Evolutionary conservation across 208 protist species (phyloP), one percentile per base, ranked within the genome.

Genomic region (Wallacemonas collosoma): DNA sequence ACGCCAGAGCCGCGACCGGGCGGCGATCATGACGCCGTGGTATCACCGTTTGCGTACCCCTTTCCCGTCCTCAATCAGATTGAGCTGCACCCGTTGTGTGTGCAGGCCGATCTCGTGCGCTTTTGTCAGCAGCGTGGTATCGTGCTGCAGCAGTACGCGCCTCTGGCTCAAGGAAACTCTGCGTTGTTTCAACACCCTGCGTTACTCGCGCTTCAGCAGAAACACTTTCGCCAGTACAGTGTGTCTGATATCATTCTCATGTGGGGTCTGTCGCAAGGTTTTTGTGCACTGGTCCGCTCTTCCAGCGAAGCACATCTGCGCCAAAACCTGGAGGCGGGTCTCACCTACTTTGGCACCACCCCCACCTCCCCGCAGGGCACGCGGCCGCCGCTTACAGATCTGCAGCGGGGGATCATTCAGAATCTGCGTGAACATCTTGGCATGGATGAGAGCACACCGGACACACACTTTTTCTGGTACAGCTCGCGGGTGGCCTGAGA

Each of bases 81-180:
- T 62, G 93, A 97, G 68, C 76, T 97, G n/a, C 89, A 97, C 66
- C 90, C 90, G 26, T 72, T 97, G 3, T 95, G 93, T 66, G 38
- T 82, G 26, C 93, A 95, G 73, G 40, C 57, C 6, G 83, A 84
- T 2, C 78, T 91, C 11, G 85, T 90, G 39, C 54, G 39, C 6
- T 94, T 81, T 65, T 94, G 88, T 69, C 60, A 65, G 7, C 48
- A 48, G 17, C 82, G 71, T 53, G 82, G 76, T 3, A 93, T 97
- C 57, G 50, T 93, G 35, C 40, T 92, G 43, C 90, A 97, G 87
- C 89, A 94, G 75, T 97, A 95, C 77, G 86, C 88, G 5, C 90
- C 93, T 38, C 73, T 95, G 0, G 93, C 75, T 1, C 80, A 93
- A 53, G 69, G 80, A 0, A 75, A 94, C 60, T 50, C 76, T 1